Conservation (phyloP, 2,329 filamentous ascomycete species). For the Neospermospora avenae region DNA sequence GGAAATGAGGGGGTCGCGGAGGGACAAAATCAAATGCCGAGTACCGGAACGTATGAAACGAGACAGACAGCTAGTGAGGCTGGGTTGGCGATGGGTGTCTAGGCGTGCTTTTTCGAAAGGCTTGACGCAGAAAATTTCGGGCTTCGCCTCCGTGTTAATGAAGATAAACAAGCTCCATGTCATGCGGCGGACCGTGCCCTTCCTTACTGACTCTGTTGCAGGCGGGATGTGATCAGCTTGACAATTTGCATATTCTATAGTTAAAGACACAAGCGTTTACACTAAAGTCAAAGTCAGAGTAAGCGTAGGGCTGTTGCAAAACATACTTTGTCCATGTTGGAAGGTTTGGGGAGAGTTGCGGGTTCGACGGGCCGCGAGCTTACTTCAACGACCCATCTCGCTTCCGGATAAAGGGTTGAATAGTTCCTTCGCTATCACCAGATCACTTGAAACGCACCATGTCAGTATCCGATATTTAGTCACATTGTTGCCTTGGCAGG, state of each 20-base stretch:
- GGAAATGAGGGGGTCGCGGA: slow-evolving; percentile 9
- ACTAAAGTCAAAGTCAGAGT: too few species aligned
- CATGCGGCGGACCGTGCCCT: neutral
- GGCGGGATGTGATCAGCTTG: neutral
- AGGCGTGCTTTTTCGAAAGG: neutral
- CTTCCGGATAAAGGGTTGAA: slow-evolving; percentile 1
- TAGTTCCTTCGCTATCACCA: neutral
- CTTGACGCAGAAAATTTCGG: neutral
- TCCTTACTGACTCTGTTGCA: neutral
- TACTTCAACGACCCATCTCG: slow-evolving; percentile 7
- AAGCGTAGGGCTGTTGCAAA: too few species aligned
- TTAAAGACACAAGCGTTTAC: too few species aligned
- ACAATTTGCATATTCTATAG: neutral
- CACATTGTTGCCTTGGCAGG: neutral
- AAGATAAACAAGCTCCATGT: neutral
- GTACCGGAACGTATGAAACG: neutral
- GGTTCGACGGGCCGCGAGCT: slow-evolving; percentile 1
- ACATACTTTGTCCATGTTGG: too few species aligned
- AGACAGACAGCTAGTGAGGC: neutral
- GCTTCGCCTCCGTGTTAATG: neutral
- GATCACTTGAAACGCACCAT: slow-evolving; percentile 4
- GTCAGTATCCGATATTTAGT: neutral
- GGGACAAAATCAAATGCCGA: slow-evolving; percentile 1
- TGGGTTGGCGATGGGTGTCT: neutral
- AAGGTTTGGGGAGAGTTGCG: neutral